Evolutionary conservation across 768 basidiomycete species (phyloP).

Genomic region (Pisolithus marmoratus): DNA sequence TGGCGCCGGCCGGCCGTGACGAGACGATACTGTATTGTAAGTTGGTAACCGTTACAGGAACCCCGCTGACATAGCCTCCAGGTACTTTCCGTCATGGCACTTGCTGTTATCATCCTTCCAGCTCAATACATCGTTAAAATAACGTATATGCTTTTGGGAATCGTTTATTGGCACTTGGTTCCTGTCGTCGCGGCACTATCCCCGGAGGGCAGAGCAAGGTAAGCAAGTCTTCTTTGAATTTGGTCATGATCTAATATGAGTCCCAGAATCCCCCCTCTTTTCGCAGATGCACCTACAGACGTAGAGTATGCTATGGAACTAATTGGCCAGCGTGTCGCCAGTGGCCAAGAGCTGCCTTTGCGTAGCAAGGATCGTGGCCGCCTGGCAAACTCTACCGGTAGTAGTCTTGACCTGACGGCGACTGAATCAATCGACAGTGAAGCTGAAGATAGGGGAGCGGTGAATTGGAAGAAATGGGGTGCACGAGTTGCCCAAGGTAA

Average conservation of each 20-base stretch:
- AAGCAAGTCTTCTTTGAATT: constrained; percentile 8
- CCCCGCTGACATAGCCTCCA: constrained; percentile 4
- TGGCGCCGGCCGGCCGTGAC: constrained; percentile 57
- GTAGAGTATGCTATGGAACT: constrained; percentile 67
- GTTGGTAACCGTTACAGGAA: constrained; percentile 7
- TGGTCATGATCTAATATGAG: not conserved
- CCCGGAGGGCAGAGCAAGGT: constrained; percentile 42
- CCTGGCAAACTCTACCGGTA: constrained; percentile 10
- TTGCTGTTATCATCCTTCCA: constrained; percentile 42
- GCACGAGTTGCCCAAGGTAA: constrained; percentile 42
- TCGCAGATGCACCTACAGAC: constrained; percentile 57
- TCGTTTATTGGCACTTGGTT: constrained; percentile 57
- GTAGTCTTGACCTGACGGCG: constrained; percentile 1
- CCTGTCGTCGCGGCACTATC: constrained; percentile 53
- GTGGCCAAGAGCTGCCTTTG: constrained; percentile 45
- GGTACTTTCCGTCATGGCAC: constrained; percentile 35
- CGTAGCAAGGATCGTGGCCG: constrained; percentile 16
- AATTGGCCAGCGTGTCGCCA: constrained; percentile 53
- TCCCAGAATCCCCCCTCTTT: constrained; percentile 40
- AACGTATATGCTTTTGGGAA: constrained; percentile 40
- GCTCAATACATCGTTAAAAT: constrained; percentile 45
- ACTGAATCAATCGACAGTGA: not conserved
- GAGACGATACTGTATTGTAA: constrained; percentile 41
- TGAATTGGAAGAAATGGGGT: constrained; percentile 58
- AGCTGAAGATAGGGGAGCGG: constrained; percentile 11